A percentile compares a stretch with the other conserved stretches of the same genome.
These are phyloP conservation scores for Diplotaxis tenuifolia DNA, from an alignment of 345 rosid species.

Conservation along the genomic window DNA sequence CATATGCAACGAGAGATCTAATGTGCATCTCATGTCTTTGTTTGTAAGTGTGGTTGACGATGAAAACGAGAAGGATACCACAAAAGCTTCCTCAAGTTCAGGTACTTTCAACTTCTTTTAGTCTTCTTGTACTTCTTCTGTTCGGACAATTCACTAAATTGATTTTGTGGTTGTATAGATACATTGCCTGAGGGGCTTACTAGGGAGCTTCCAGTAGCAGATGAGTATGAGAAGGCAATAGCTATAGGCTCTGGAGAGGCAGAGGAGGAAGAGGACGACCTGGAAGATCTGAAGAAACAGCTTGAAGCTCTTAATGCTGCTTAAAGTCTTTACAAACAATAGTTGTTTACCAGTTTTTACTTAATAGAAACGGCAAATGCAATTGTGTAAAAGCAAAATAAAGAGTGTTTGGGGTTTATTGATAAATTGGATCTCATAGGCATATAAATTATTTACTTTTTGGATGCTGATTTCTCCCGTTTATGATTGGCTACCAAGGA, in stretches of 20 bases:
- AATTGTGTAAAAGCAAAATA: slow-evolving; percentile 22
- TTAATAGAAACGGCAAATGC: slow-evolving; percentile 25
- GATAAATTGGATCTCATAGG: slow-evolving; percentile 12
- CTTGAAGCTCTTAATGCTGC: slow-evolving; percentile 83
- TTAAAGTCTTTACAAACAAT: slow-evolving; percentile 28
- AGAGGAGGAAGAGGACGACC: slow-evolving; percentile 45
- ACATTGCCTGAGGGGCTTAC: slow-evolving; percentile 84
- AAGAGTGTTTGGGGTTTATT: background rate
- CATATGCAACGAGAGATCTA: background rate
- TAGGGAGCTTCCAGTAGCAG: slow-evolving; percentile 81
- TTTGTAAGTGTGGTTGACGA: slow-evolving; percentile 59
- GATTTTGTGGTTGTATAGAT: slow-evolving; percentile 39
- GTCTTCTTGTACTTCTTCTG: background rate
- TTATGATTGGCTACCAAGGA: background rate
- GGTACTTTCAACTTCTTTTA: slow-evolving; percentile 42
- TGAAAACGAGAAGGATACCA: slow-evolving; percentile 45
- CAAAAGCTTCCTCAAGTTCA: slow-evolving; percentile 51
- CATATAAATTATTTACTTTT: background rate
- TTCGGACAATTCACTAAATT: background rate
- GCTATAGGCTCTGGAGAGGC: slow-evolving; percentile 45
- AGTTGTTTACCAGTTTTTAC: background rate
- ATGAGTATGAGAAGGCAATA: slow-evolving; percentile 46
- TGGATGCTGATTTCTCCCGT: background rate
- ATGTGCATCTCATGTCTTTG: background rate
- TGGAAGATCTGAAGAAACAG: slow-evolving; percentile 76